These are phyloP conservation scores for Ceratobasidium sp. DNA, from an alignment of 1,284 basidiomycete genomes.

Conservation along the genomic window DNA sequence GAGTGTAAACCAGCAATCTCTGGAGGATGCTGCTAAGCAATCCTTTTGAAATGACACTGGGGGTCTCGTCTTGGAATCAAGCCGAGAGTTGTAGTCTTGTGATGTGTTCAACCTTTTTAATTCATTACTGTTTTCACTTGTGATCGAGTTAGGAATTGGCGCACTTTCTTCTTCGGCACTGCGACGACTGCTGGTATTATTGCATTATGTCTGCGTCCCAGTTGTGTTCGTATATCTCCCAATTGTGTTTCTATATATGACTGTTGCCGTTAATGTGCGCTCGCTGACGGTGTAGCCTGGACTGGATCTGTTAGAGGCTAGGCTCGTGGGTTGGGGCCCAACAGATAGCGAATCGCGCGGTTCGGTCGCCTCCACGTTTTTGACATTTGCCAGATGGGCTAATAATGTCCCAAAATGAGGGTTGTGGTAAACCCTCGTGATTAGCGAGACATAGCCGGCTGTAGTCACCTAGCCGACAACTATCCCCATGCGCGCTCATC, in stretches of 20 bases:
- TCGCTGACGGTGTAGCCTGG: neutral
- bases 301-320: neutral
- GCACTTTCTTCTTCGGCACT: conserved; percentile 25
- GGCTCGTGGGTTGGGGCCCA: no score
- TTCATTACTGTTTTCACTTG: conserved; percentile 24
- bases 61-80: neutral
- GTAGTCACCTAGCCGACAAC: no score
- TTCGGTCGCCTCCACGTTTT: no score
- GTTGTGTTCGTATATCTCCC: conserved; percentile 15
- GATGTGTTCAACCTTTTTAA: conserved; percentile 33
- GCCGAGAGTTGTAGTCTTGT: conserved; percentile 24
- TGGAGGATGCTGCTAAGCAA: conserved; percentile 73
- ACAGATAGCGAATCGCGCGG: no score
- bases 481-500: no score
- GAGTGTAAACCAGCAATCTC: conserved; percentile 75
- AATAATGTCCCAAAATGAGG: no score
- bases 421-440: no score
- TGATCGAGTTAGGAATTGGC: conserved; percentile 27
- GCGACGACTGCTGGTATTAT: neutral
- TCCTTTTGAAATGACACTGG: neutral
- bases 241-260: conserved; percentile 18
- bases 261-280: neutral
- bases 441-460: no score
- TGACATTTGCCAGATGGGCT: no score
- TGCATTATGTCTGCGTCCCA: conserved; percentile 4